phyloP scores from a whole-genome alignment of 1,139 yeast species.

The Magnusiomyces ingens region DNA sequence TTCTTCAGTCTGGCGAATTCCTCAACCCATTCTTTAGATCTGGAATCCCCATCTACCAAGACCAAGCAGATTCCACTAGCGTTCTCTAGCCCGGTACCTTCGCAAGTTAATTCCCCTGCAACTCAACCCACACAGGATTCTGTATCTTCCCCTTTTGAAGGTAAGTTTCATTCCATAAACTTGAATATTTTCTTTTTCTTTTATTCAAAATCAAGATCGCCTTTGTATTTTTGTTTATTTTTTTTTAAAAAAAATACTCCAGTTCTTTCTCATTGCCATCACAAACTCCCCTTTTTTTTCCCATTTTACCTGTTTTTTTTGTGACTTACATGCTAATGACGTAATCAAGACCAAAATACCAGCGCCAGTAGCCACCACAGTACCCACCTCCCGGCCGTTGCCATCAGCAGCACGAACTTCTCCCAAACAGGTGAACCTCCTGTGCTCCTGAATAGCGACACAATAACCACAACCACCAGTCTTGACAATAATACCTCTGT shows the following conservation, averaged over 20 bases:
- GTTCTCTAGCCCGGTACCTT: too few relatives aligned
- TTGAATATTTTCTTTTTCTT: not conserved
- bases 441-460: not conserved
- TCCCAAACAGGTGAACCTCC: not conserved
- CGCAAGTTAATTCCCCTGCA: too few relatives aligned
- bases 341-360: not conserved
- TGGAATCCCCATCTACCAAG: not conserved
- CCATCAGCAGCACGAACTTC: not conserved
- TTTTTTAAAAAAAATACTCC: not conserved
- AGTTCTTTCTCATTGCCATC: not conserved
- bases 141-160: not conserved
- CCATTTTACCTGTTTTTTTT: not conserved
- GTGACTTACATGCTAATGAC: not conserved
- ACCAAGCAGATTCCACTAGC: not conserved
- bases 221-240: too few relatives aligned
- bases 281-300: too few relatives aligned
- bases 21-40: not conserved
- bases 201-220: not conserved
- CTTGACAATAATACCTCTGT: too few relatives aligned
- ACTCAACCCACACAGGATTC: not conserved
- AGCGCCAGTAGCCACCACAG: too few relatives aligned
- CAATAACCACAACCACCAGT: too few relatives aligned
- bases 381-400: too few relatives aligned
- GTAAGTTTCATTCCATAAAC: not conserved
- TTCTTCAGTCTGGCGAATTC: slow-evolving; percentile 3